Percentiles rank a stretch among this genome's conserved stretches.
phyloP scores from a whole-genome alignment of 202 grass and related monocot species.

The Schoenoplectus tabernaemontani region DNA sequence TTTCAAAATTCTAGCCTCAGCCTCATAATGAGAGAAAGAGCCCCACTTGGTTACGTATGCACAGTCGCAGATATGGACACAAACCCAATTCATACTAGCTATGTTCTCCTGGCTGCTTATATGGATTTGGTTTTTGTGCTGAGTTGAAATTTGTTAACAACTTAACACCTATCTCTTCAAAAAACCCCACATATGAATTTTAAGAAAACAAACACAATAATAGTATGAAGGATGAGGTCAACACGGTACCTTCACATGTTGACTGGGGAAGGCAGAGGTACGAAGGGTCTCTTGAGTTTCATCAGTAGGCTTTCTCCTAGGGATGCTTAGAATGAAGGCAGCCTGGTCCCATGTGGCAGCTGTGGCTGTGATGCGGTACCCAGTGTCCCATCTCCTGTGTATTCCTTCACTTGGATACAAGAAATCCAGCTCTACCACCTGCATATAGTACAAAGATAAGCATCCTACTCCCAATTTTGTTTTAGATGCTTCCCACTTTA shows the following conservation, averaged over 20 bases:
- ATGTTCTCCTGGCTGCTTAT: not conserved
- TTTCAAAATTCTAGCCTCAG: no score
- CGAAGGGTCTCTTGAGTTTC: conserved; percentile 93
- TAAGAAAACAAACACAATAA: no score
- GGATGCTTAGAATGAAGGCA: conserved; percentile 78
- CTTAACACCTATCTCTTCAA: not conserved
- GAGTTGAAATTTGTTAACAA: not conserved
- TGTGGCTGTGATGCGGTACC: conserved; percentile 81
- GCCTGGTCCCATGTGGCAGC: conserved; percentile 90
- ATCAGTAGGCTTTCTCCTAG: conserved; percentile 70
- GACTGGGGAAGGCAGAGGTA: conserved; percentile 94
- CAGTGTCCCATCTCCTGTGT: conserved; percentile 83
- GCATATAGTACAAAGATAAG: not conserved
- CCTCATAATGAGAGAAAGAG: no score
- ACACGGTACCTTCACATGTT: conserved; percentile 74
- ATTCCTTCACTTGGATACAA: conserved; percentile 94
- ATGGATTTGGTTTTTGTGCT: not conserved
- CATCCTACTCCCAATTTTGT: not conserved
- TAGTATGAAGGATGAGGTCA: conserved; percentile 4
- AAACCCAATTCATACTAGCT: not conserved
- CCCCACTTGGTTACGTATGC: conserved; percentile 75
- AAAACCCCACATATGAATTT: no score
- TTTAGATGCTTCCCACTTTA: not conserved
- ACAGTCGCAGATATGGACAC: not conserved
- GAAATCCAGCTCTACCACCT: conserved; percentile 99